Evolutionary conservation across 2,329 filamentous ascomycete species (phyloP), one percentile per base, ranked within the genome.

Genomic region (Botryotinia globosa): DNA sequence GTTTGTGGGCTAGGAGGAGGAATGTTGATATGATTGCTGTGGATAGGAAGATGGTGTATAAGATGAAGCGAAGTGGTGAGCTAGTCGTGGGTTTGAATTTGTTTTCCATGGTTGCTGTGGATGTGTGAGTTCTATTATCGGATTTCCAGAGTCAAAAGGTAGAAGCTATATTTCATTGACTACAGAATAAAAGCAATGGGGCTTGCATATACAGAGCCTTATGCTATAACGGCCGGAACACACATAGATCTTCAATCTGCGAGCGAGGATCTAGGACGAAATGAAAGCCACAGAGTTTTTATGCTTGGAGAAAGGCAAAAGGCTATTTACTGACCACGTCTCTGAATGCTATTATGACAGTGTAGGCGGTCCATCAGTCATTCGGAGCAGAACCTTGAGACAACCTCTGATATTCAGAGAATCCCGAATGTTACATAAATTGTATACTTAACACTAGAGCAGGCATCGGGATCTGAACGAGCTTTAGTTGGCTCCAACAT

Each of bases 101-200:
- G 25, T 62, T 62, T n/a, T 62, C 59, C 34, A 62, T 62, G 1
- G 0, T 62, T 62, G 22, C 9, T 59, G 9, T n/a, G 14, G 37
- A 10, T 3, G 3, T 62, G 34, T 42, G 12, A 62, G 25, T 39
- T 16, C 1, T 10, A 25, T n/a, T 14, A n/a, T 39, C 3, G 14
- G 16, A 62, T 9, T 1, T 4, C 7, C 0, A n/a, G 18, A n/a
- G 3, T 0, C 8, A 42, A 2, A 62, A 18, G 34, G 34, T 5
- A 1, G 59, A 7, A 39, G 59, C 22, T 42, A 10, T 42, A 3
- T 62, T 42, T 18, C n/a, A 12, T 14, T 62, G 14, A 18, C 4
- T 39, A 62, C 22, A 42, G 25, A 42, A 62, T 4, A 14, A 14
- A n/a, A 16, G 14, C 1, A 42, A 7, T 4, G 16, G 3, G 34